A percentile compares a stretch with the other conserved stretches of the same genome.
These are phyloP conservation scores for Talaromyces sp. DNA, from an alignment of 2,329 filamentous ascomycete species.

Conservation along the genomic window DNA sequence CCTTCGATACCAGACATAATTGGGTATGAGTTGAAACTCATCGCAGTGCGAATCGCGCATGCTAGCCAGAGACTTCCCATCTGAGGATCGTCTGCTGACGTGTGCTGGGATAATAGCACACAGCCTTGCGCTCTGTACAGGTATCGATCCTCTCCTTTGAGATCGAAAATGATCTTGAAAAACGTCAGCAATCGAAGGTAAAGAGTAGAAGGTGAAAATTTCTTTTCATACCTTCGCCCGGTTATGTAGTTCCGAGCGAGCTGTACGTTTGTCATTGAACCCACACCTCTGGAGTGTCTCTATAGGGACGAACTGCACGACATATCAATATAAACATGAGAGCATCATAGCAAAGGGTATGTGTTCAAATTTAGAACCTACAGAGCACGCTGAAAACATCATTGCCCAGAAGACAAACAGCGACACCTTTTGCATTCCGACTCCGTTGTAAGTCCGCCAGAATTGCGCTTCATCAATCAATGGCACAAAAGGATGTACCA, in stretches of 20 bases:
- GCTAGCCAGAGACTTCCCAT: conserved; percentile 44
- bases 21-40: background rate
- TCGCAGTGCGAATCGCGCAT: conserved; percentile 44
- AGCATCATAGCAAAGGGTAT: background rate
- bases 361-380: background rate
- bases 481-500: conserved; percentile 30
- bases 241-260: background rate
- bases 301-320: background rate
- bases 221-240: background rate
- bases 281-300: background rate
- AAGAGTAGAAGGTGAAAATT: no score
- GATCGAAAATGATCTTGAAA: background rate
- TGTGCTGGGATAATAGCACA: conserved; percentile 37
- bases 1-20: conserved; percentile 35
- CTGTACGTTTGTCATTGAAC: background rate
- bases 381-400: background rate
- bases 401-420: background rate
- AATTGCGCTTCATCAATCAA: conserved; percentile 44
- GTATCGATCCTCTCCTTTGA: background rate
- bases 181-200: no score
- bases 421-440: background rate
- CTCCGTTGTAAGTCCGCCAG: conserved; percentile 31
- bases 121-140: conserved; percentile 32
- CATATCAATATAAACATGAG: background rate
- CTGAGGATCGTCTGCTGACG: conserved; percentile 32